These are phyloP conservation scores for Vanderwaltozyma verrucispora DNA, from an alignment of 805 yeast genomes.

Conservation along the genomic window DNA sequence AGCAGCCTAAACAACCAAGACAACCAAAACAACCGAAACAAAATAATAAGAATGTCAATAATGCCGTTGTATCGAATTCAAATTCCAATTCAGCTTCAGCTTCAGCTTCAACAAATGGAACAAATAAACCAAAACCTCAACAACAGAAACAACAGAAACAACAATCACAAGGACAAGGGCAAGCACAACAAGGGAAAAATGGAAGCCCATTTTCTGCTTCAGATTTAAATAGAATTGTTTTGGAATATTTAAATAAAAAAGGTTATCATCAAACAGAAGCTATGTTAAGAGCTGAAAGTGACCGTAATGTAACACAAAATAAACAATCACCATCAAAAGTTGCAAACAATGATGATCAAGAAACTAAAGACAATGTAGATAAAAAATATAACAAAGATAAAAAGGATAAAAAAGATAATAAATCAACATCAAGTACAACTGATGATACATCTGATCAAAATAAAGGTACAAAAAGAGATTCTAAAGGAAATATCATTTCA, in stretches of 20 bases:
- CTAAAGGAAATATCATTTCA: slow-evolving; percentile 19
- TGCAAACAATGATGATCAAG: background rate
- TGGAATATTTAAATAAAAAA: slow-evolving; percentile 85
- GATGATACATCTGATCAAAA: slow-evolving; percentile 1
- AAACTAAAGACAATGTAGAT: background rate
- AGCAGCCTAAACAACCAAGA: background rate
- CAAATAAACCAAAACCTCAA: slow-evolving; percentile 11
- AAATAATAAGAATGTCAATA: background rate
- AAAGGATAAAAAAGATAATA: background rate
- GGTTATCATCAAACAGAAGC: slow-evolving; percentile 95
- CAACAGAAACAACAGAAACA: too few relatives aligned
- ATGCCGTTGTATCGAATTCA: too few relatives aligned
- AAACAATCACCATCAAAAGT: background rate
- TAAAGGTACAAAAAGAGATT: slow-evolving; percentile 21
- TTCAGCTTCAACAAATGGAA: background rate
- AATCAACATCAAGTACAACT: too few relatives aligned
- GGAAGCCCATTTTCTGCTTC: slow-evolving; percentile 50
- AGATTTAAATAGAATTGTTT: slow-evolving; percentile 82
- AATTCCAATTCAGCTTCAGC: too few relatives aligned
- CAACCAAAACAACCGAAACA: slow-evolving; percentile 1
- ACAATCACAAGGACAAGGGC: too few relatives aligned
- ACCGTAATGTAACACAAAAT: slow-evolving; percentile 42
- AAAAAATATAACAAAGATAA: slow-evolving; percentile 1
- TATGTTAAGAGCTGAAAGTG: slow-evolving; percentile 78
- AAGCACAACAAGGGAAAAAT: slow-evolving; percentile 8